Percentiles rank a stretch among this genome's conserved stretches.
Conservation (phyloP, 2,329 filamentous ascomycete genomes). For the Cladosporium phlei region DNA sequence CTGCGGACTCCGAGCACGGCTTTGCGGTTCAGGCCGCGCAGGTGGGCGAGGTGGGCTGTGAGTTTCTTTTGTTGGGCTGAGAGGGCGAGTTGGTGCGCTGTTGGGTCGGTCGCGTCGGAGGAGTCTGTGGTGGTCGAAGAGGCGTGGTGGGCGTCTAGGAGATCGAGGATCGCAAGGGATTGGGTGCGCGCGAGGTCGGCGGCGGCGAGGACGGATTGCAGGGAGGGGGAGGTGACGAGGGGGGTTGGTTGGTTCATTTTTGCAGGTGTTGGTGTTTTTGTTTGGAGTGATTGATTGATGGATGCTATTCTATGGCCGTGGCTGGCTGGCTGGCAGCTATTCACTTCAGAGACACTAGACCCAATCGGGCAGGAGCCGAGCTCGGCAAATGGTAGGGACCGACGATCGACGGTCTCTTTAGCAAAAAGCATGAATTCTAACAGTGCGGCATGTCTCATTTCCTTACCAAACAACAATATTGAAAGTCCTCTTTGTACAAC, state of each 20-base stretch:
- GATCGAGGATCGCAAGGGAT: constrained; percentile 55
- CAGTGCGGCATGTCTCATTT: no score
- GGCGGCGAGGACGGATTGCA: constrained; percentile 64
- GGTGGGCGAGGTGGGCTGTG: constrained; percentile 69
- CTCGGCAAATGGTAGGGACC: no score
- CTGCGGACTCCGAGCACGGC: constrained; percentile 76
- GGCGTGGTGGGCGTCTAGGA: constrained; percentile 46
- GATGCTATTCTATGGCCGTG: no score
- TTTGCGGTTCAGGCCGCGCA: constrained; percentile 77
- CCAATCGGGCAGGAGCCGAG: no score
- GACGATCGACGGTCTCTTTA: no score
- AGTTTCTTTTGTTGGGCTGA: constrained; percentile 76
- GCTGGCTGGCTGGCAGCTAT: no score
- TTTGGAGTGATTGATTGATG: no score
- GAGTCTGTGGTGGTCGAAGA: constrained; percentile 37
- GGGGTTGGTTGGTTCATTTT: constrained; percentile 19
- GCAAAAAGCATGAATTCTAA: no score
- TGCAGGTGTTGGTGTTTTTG: no score
- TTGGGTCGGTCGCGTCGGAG: constrained; percentile 38
- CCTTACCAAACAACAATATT: no score
- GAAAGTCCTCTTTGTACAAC: no score
- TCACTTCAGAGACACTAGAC: no score
- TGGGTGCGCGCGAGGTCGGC: constrained; percentile 70
- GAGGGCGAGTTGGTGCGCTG: constrained; percentile 53
- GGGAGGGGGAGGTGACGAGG: constrained; percentile 58